Base-by-base conservation (phyloP, 2,329 filamentous ascomycete genomes). In the Aspergillus tanneri region DNA sequence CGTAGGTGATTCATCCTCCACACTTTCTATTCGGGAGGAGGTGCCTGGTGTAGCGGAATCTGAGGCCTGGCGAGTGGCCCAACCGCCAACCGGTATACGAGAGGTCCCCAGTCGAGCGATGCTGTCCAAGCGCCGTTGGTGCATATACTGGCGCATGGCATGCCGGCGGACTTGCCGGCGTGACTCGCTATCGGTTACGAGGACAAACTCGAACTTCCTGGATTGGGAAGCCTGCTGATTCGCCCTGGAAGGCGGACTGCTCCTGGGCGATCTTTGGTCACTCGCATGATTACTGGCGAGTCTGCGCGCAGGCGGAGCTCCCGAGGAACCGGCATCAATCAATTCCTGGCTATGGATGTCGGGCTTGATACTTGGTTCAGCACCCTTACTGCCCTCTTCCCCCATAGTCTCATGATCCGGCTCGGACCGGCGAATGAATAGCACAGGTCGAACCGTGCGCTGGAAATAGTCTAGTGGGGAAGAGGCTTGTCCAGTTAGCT, bases 141-240 rank as follows among this genome's bases (percentile, higher is more conserved):
- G 63, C 58, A 66, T 64, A 50, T 66, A 65, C 49, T 65, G 63
- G 32, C 63, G 63, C 64, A 66, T 66, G n/a, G 63, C 64, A 66
- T 66, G 63, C 23, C 64, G 64, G 18, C 64, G 64, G 28, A 66
- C 64, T 51, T 66, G 64, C 14, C 59, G 63, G 30, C 63, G 56
- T 19, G 64, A 66, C 48, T 61, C 63, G 14, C 57, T 55, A 52
- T 66, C 63, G 18, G 63, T 66, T 23, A 66, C 64, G 39, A 66
- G 52, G 21, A 66, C 64, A 50, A 66, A 65, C 42, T 66, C 64
- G 47, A 65, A 66, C 43, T 54, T 61, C 47, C 57, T 59, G 23
- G 57, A 50, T 34, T 58, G 55, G n/a, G 49, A 44, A 28, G 54
- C 24, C 27, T 46, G 53, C 36, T 43, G 38, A 19, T 36, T 43